Evolutionary conservation across 139 green algal genomes (phyloP), one percentile per base, ranked within the genome.

Genomic region (Helicosporidium sp.): DNA sequence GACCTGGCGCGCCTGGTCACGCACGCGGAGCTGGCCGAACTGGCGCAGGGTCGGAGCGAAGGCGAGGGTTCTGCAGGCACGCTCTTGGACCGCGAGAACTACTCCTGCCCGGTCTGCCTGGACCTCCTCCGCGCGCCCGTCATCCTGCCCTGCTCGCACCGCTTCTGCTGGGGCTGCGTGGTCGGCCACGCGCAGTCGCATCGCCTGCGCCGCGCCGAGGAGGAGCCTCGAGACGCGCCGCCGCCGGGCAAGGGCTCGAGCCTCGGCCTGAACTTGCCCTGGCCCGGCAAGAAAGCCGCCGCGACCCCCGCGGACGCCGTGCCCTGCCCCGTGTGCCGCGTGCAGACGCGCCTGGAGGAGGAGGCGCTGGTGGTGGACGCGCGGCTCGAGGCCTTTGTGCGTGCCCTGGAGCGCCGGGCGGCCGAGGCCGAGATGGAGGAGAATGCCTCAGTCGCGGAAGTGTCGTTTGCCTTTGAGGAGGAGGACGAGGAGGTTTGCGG

Each of bases 81-180:
- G 7, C 15, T 49, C n/a, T 10, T 26, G 41, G 35, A 49, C 4
- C 18, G 27, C 20, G 39, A 66, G 22, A 72, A 82, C 26, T 84
- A 73, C 40, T 49, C 73, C 46, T 92, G 81, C 61, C 72, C 79
- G 41, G 82, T 92, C 51, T 92, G 81, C 61, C 60, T 87, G 47
- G 68, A 54, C 23, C 6, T 70, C 22, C 69, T 92, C 42, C 69
- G 74, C 52, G 74, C 62, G 47, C 77, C 79, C 0, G 81, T 90
- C 40, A 65, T 87, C 19, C 70, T 92, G 5, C 79, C 73, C n/a
- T 92, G 81, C 55, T 70, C 70, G 1, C 81, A 92, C 49, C 59
- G 72, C 27, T 90, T 87, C 66, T 92, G 81, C 70, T 86, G 77
- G 77, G 71, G 70, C 33, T 92, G 81, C 66, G 43, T 85, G 57